Percentiles rank a stretch among this genome's conserved stretches.
phyloP scores from a whole-genome alignment of 768 basidiomycete species.

The Tubosaeta sp. region DNA sequence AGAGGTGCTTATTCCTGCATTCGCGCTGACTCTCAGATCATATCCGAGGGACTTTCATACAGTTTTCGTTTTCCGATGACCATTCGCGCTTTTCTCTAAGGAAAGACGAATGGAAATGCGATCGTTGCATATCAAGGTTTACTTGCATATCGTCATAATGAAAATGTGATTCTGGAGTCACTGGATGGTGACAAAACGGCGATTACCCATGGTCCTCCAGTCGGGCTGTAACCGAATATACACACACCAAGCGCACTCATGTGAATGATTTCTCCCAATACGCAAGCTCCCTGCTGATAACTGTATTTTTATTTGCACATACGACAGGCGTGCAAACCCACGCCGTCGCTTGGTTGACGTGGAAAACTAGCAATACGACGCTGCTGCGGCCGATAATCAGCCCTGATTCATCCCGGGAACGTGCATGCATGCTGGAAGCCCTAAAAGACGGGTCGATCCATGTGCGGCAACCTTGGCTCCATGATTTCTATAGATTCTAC shows the following conservation, averaged over 20 bases:
- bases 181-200: not conserved
- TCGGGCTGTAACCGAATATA: not conserved
- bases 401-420: not conserved
- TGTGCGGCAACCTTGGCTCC: not conserved
- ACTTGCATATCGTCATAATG: not conserved
- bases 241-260: constrained; percentile 1
- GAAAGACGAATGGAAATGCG: not conserved
- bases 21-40: not conserved
- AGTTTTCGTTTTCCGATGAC: not conserved
- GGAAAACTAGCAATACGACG: not conserved
- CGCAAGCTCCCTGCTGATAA: not conserved
- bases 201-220: not conserved
- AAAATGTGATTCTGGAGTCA: constrained; percentile 1
- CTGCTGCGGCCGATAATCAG: not conserved
- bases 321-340: not conserved
- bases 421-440: not conserved
- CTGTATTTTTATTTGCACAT: not conserved
- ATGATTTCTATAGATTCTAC: not conserved
- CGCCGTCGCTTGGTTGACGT: not conserved
- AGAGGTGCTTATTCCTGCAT: not conserved
- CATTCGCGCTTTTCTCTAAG: not conserved
- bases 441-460: not conserved
- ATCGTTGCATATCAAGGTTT: not conserved
- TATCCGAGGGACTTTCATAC: not conserved
- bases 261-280: not conserved